phyloP scores from a whole-genome alignment of 2,329 filamentous ascomycete genomes.

The Incumbomyces lentus region DNA sequence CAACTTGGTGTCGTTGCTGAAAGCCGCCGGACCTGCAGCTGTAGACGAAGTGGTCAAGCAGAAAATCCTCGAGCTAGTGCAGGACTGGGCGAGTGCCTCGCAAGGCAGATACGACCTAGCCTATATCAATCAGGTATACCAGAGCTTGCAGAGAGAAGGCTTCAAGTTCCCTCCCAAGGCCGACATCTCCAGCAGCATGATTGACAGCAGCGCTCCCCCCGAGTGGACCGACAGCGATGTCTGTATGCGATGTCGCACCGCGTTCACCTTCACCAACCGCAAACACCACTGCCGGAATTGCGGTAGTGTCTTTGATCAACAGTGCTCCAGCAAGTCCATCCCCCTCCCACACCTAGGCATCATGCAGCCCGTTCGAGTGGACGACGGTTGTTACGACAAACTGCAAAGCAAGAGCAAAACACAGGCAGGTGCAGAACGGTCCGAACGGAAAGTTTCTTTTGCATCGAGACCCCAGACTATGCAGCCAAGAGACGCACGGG shows the following conservation, averaged over 20 bases:
- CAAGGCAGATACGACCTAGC: constrained; percentile 71
- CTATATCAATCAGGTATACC: constrained; percentile 85
- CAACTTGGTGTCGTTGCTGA: constrained; percentile 81
- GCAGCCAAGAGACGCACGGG: constrained; percentile 80
- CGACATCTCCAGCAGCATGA: constrained; percentile 88
- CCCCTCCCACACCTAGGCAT: constrained; percentile 90
- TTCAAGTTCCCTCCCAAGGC: constrained; percentile 81
- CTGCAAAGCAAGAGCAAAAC: constrained; percentile 57
- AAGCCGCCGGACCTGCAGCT: constrained; percentile 61
- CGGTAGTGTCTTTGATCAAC: constrained; percentile 91
- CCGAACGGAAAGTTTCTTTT: constrained; percentile 26
- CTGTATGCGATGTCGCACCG: constrained; percentile 91
- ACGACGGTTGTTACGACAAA: constrained; percentile 89
- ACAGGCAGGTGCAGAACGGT: constrained; percentile 4
- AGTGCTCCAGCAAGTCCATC: constrained; percentile 81
- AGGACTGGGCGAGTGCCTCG: constrained; percentile 83
- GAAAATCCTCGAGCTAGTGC: constrained; percentile 88
- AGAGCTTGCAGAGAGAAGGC: constrained; percentile 68
- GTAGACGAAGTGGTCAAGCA: constrained; percentile 75
- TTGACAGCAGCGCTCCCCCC: constrained; percentile 90
- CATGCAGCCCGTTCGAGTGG: constrained; percentile 78
- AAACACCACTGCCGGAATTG: constrained; percentile 98
- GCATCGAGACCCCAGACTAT: constrained; percentile 59
- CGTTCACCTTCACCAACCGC: constrained; percentile 95
- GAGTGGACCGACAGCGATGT: constrained; percentile 98